Base-by-base conservation (phyloP, 2,329 filamentous ascomycete species). In the Scopulariopsis brevicaulis region DNA sequence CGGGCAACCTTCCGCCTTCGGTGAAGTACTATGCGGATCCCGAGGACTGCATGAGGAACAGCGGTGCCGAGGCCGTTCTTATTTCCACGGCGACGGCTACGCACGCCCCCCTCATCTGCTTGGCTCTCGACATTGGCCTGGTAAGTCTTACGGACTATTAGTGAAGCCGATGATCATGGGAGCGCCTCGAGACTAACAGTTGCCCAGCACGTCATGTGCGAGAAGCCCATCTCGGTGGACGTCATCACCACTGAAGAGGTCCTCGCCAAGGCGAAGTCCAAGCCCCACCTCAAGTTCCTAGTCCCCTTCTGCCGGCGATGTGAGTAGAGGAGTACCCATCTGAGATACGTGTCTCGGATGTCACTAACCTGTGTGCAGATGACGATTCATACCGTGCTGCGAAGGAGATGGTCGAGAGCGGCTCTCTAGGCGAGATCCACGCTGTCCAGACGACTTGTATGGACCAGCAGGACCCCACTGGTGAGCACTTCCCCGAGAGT, bases 11-110 rank as follows among this genome's bases (percentile, higher is more conserved):
- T 10, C 64, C 65, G n/a, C 51, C 61, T 3, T 57, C 60, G 22
- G 61, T 64, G 50, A 61, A 65, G 59, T 64, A 60, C 53, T 68
- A 58, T 56, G 58, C 62, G 10, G 64, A 66, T 48, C 63, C 66
- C 6, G 62, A 65, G 54, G 65, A 68, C 32, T 63, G 62, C 22
- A 64, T 67, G 62, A 65, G 54, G 57, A 65, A 65, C 61, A 62
- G 64, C 43, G 66, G 66, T 54, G 65, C 62, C 18, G 60, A 66
- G 55, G 66, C 65, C 11, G 64, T 68, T 18, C 64, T 67, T 25
- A 67, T 68, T 57, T 65, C 64, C 15, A 68, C 66, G 6, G 66
- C 65, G 10, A 68, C 66, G 11, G 64, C 66, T 11, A 67, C 65
- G 1, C 66, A 68, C 24, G 66, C 66, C 15, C 62, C 64, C 12